Percentiles rank a stretch among this genome's conserved stretches.
Conservation (phyloP, 2,329 filamentous ascomycete genomes). For the Xylaria multiplex region DNA sequence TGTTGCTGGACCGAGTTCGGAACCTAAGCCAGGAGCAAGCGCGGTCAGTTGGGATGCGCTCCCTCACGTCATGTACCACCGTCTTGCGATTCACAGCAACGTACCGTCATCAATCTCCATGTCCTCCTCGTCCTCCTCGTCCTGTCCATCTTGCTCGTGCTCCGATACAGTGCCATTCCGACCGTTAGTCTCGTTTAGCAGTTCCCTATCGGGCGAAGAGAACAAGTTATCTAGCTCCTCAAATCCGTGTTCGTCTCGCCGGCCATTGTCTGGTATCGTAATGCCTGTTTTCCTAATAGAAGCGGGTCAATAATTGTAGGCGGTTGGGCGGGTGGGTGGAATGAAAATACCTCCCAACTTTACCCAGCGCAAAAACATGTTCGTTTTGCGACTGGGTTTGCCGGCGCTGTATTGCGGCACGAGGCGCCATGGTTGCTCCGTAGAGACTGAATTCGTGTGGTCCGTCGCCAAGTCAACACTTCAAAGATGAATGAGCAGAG, state of each 20-base stretch:
- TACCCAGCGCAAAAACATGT: constrained; percentile 61
- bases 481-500: background rate
- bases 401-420: constrained; percentile 51
- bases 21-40: constrained; percentile 51
- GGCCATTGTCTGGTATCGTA: constrained; percentile 78
- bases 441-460: background rate
- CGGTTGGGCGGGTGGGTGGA: background rate
- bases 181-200: constrained; percentile 36
- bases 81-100: constrained; percentile 42
- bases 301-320: constrained; percentile 3
- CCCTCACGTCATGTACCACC: background rate
- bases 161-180: constrained; percentile 38
- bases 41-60: constrained; percentile 20
- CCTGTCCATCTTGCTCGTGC: constrained; percentile 46
- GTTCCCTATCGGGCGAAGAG: constrained; percentile 78
- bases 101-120: constrained; percentile 65
- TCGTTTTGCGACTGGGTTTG: constrained; percentile 55
- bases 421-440: constrained; percentile 52
- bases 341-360: constrained; percentile 57
- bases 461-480: constrained; percentile 4
- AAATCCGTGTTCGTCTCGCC: constrained; percentile 91
- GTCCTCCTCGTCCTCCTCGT: constrained; percentile 52
- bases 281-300: constrained; percentile 84
- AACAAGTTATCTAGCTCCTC: constrained; percentile 88
- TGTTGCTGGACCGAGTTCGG: constrained; percentile 64